Base-by-base conservation (phyloP, 2,329 filamentous ascomycete species). In the Chaetomiaceae sp. region DNA sequence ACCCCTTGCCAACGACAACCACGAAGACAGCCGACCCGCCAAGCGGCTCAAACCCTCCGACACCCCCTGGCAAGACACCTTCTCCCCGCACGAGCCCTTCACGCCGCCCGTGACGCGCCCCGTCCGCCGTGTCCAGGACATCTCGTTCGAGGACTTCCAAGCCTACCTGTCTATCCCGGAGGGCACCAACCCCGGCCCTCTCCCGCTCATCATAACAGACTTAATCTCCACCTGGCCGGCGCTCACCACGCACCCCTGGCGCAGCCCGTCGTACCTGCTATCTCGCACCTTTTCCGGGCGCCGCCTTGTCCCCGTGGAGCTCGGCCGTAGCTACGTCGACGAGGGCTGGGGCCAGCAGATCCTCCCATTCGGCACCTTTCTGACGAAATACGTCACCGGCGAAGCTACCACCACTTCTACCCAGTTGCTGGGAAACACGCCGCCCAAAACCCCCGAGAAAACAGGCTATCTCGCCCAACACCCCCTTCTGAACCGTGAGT, bases 391-490 rank as follows among this genome's bases (percentile, higher is more conserved):
- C 63, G 76, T 95, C 56, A 63, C 61, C 20, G 40, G 56, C 23
- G 44, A 21, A 35, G 45, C 37, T n/a, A n/a, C n/a, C n/a, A n/a
- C n/a, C n/a, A n/a, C n/a, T n/a, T n/a, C n/a, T n/a, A n/a, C n/a
- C n/a, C n/a, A n/a, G n/a, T n/a, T n/a, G n/a, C n/a, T n/a, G n/a
- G n/a, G n/a, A n/a, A n/a, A n/a, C n/a, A n/a, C 21, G 13, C 43
- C 9, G 23, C 14, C 35, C 20, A 35, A 25, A 51, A 31, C 17
- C 40, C 40, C n/a, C 33, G 42, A 50, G 19, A 82, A 10, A 9
- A 50, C 77, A 10, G 89, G 85, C 12, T 99, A 99, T 66, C 81
- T 99, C 39, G 93, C 93, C 8, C 93, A 99, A 64, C 89, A 97
- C 69, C 83, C 92, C 59, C 78, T 99, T 31, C 85, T 97, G 60